These are phyloP conservation scores for Cordyceps pruinosa DNA, from an alignment of 2,329 filamentous ascomycete genomes.

Conservation along the genomic window DNA sequence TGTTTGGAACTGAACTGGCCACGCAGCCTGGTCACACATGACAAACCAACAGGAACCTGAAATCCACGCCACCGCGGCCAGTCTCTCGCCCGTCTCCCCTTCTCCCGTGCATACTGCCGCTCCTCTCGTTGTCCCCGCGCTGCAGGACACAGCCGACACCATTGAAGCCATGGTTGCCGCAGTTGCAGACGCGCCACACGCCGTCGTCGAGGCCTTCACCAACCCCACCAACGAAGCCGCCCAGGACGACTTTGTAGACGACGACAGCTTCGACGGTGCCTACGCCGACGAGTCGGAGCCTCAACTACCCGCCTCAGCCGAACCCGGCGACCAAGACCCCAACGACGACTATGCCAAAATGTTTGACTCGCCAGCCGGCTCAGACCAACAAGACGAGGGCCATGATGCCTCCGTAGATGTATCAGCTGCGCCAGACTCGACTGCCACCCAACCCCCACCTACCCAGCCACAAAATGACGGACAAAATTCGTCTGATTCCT, in stretches of 20 bases:
- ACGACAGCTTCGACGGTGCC: constrained; percentile 42
- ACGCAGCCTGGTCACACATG: constrained; percentile 2
- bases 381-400: constrained; percentile 28
- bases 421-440: constrained; percentile 38
- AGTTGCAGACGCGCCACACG: constrained; percentile 25
- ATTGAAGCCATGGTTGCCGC: constrained; percentile 40
- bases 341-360: constrained; percentile 46
- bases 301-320: constrained; percentile 21
- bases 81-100: constrained; percentile 45
- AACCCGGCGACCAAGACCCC: constrained; percentile 22
- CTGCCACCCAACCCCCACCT: constrained; percentile 33
- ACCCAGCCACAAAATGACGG: constrained; percentile 23
- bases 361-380: constrained; percentile 41
- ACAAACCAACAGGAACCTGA: constrained; percentile 32
- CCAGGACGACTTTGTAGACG: constrained; percentile 34
- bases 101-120: constrained; percentile 40
- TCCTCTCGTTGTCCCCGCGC: constrained; percentile 40
- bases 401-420: constrained; percentile 28
- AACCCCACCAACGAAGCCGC: constrained; percentile 27
- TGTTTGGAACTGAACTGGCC: not conserved
- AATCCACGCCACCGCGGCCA: constrained; percentile 44
- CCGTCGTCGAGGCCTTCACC: constrained; percentile 22
- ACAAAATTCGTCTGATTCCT: constrained; percentile 22
- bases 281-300: constrained; percentile 34
- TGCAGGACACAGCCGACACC: constrained; percentile 47